Base-by-base conservation (phyloP, 1,139 yeast species). In the Ogataea hybrid region DNA sequence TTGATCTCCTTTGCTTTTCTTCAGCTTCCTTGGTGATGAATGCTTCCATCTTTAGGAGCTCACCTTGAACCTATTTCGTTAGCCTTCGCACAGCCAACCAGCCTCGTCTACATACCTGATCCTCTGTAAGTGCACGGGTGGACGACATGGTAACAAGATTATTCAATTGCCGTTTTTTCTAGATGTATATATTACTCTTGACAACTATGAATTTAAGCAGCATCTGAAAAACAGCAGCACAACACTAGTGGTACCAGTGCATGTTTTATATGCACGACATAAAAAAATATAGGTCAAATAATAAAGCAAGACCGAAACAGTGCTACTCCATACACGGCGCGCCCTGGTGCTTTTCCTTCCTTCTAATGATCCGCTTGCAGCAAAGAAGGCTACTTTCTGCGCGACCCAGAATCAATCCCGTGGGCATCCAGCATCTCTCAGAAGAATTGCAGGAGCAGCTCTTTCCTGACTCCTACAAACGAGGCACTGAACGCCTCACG, bases 21-120 rank as follows among this genome's bases (percentile, higher is more conserved):
- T 90, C 95, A 28, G 98, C 98, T 72, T 94, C 99, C 78, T 90
- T 90, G 71, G 84, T 87, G 75, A 94, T 94, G 81, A 92, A 94
- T 65, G 95, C 92, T 65, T 92, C 96, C 97, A 94, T 92, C 75
- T 92, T 92, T 68, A 84, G 82, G 68, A 92, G 88, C 73, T 92
- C 98, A 56, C 89, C 87, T 62, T 84, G 89, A 58, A 89, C 97
- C 92, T 89, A 22, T 21, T 6, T n/a, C 18, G 45, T 44, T 41
- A 44, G 47, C 36, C 9, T n/a, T 11, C 16, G 9, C 29, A 4
- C 15, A 3, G 11, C n/a, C 2, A n/a, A 14, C 31, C 5, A 8
- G 5, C 4, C 10, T 11, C 15, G 9, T 5, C 23, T 15, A 65
- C 70, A 28, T 56, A 68, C 72, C 59, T 68, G 72, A 50, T 64